Evolutionary conservation across 1,139 yeast species (phyloP).

Genomic region (Magnusiomyces tetraspermus): DNA sequence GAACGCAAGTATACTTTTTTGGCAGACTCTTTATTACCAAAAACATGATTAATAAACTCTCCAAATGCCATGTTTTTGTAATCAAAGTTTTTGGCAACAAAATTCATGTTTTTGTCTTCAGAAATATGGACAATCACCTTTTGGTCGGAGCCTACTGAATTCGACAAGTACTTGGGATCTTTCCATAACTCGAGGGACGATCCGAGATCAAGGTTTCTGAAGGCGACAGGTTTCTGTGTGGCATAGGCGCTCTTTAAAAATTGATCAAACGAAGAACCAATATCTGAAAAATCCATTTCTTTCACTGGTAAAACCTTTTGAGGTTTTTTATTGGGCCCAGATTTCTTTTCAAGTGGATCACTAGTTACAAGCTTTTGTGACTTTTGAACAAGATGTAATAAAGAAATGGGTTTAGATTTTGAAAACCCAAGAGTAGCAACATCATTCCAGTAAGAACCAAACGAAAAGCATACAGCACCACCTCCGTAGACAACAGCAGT

Average conservation of each 20-base stretch:
- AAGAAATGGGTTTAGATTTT: neutral
- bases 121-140: slow-evolving; percentile 29
- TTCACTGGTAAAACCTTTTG: slow-evolving; percentile 2
- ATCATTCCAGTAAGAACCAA: slow-evolving; percentile 61
- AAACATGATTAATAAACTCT: slow-evolving; percentile 25
- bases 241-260: slow-evolving; percentile 3
- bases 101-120: slow-evolving; percentile 23
- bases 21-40: slow-evolving; percentile 2
- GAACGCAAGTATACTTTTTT: slow-evolving; percentile 27
- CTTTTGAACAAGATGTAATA: neutral
- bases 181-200: slow-evolving; percentile 25
- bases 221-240: slow-evolving; percentile 19
- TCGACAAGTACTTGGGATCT: slow-evolving; percentile 25
- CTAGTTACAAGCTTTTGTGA: neutral
- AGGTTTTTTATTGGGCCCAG: neutral
- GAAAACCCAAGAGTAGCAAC: slow-evolving; percentile 16
- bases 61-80: slow-evolving; percentile 27
- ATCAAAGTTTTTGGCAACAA: slow-evolving; percentile 29
- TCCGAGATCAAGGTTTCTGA: slow-evolving; percentile 25
- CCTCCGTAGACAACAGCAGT: slow-evolving; percentile 47
- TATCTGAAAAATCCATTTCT: neutral
- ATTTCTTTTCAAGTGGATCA: neutral
- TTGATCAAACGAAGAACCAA: slow-evolving; percentile 4
- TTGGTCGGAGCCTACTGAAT: slow-evolving; percentile 24
- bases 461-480: slow-evolving; percentile 78